Evolutionary conservation across 768 basidiomycete species (phyloP).

Genomic region (Podaxis mareebaensis): DNA sequence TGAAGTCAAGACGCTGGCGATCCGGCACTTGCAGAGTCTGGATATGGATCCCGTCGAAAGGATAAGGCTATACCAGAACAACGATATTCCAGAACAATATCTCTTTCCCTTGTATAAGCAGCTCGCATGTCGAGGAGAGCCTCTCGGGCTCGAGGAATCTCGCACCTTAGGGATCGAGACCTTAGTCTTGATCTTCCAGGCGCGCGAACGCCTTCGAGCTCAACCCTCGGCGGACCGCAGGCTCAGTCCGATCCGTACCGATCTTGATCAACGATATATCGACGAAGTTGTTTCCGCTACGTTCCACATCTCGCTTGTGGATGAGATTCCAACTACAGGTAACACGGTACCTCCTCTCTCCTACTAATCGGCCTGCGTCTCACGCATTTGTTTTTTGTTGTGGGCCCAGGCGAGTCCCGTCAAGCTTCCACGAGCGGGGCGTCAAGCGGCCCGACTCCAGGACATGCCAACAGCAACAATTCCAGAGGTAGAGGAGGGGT

Average conservation of each 20-base stretch:
- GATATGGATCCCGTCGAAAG: slow-evolving; percentile 20
- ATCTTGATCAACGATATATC: background rate
- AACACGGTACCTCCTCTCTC: background rate
- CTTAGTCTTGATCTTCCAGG: slow-evolving; percentile 44
- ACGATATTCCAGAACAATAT: slow-evolving; percentile 45
- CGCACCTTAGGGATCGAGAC: slow-evolving; percentile 54
- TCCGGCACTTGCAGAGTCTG: slow-evolving; percentile 31
- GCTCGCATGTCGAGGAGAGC: slow-evolving; percentile 50
- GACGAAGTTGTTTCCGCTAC: background rate
- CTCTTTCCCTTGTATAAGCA: slow-evolving; percentile 56
- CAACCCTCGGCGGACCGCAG: background rate
- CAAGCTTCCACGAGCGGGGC: no score
- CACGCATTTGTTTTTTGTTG: background rate
- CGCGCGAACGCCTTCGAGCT: slow-evolving; percentile 18
- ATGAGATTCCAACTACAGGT: background rate
- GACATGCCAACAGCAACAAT: background rate
- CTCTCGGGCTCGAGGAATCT: slow-evolving; percentile 57
- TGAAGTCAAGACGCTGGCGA: slow-evolving; percentile 56
- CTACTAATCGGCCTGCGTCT: background rate
- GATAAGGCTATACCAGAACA: slow-evolving; percentile 55
- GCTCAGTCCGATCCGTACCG: background rate
- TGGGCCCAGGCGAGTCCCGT: background rate
- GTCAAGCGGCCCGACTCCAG: background rate
- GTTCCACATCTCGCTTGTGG: background rate
- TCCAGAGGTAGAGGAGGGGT: background rate